Evolutionary conservation across 2,329 filamentous ascomycete genomes (phyloP).

Genomic region (Fusarium sp.): DNA sequence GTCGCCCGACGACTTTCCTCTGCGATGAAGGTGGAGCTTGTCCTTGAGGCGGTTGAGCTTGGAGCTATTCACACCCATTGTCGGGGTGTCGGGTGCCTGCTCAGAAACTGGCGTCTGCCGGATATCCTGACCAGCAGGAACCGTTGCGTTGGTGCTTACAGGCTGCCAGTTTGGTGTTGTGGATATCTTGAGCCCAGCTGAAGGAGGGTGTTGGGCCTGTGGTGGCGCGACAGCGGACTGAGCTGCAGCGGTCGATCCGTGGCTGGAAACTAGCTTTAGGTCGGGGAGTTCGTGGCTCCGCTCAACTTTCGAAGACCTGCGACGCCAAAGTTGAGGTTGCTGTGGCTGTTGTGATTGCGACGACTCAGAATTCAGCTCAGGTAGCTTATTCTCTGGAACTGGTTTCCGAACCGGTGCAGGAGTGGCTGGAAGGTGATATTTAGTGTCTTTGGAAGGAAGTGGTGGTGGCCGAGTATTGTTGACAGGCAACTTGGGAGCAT

Average conservation of each 20-base stretch:
- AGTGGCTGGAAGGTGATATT: slow-evolving; percentile 40
- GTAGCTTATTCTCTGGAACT: slow-evolving; percentile 22
- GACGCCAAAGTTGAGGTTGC: slow-evolving; percentile 60
- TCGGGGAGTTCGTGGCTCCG: slow-evolving; percentile 61
- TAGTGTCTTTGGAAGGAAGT: slow-evolving; percentile 49
- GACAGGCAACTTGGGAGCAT: slow-evolving; percentile 31
- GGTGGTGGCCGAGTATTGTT: slow-evolving; percentile 37
- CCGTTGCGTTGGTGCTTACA: slow-evolving; percentile 22
- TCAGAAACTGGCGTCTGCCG: slow-evolving; percentile 28
- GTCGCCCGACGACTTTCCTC: slow-evolving; percentile 44
- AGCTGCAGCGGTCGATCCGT: slow-evolving; percentile 63
- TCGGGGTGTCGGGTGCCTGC: slow-evolving; percentile 37
- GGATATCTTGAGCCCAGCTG: slow-evolving; percentile 36
- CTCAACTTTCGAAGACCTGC: slow-evolving; percentile 65
- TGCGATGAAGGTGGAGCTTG: slow-evolving; percentile 48
- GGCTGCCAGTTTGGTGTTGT: slow-evolving; percentile 35
- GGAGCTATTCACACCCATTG: slow-evolving; percentile 54
- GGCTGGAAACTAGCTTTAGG: slow-evolving; percentile 62
- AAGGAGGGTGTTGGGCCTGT: slow-evolving; percentile 36
- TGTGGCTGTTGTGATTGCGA: slow-evolving; percentile 43
- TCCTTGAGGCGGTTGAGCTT: slow-evolving; percentile 52
- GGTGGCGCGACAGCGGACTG: slow-evolving; percentile 30
- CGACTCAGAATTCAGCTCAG: slow-evolving; percentile 45
- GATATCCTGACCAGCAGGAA: slow-evolving; percentile 28
- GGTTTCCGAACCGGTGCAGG: slow-evolving; percentile 38